Conservation (phyloP, 768 basidiomycete genomes). For the Leccinum broughii region DNA sequence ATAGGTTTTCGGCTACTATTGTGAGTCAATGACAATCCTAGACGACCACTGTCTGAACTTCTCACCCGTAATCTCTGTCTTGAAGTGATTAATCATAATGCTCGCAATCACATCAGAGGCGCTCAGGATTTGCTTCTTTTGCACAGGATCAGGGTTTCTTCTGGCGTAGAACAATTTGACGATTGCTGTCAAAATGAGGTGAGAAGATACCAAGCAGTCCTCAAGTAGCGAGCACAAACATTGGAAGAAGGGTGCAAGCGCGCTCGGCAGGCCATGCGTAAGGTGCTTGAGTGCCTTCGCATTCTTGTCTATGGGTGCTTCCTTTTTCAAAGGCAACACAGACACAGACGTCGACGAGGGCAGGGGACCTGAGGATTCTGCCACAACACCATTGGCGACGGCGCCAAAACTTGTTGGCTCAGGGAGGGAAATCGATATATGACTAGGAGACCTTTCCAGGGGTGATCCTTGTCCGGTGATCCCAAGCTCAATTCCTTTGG, state of each 20-base stretch:
- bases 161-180: slow-evolving; percentile 85
- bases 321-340: slow-evolving; percentile 37
- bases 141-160: slow-evolving; percentile 70
- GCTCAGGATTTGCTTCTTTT: slow-evolving; percentile 74
- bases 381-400: slow-evolving; percentile 31
- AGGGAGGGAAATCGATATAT: slow-evolving; percentile 42
- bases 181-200: slow-evolving; percentile 52
- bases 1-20: slow-evolving; percentile 40
- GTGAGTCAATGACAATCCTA: slow-evolving; percentile 9
- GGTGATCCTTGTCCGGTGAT: slow-evolving; percentile 46
- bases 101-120: slow-evolving; percentile 70
- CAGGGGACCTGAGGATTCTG: slow-evolving; percentile 23
- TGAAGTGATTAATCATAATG: slow-evolving; percentile 72
- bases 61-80: slow-evolving; percentile 53
- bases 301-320: slow-evolving; percentile 59
- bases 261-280: slow-evolving; percentile 72
- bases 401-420: slow-evolving; percentile 35
- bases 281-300: slow-evolving; percentile 77
- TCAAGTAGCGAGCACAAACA: slow-evolving; percentile 44
- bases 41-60: slow-evolving; percentile 16
- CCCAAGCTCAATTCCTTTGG: slow-evolving; percentile 54
- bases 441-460: slow-evolving; percentile 48
- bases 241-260: slow-evolving; percentile 84
- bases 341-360: slow-evolving; percentile 29
- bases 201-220: slow-evolving; percentile 6